Conservation (phyloP, 2,329 filamentous ascomycete species). For the Colletotrichum truncatum region DNA sequence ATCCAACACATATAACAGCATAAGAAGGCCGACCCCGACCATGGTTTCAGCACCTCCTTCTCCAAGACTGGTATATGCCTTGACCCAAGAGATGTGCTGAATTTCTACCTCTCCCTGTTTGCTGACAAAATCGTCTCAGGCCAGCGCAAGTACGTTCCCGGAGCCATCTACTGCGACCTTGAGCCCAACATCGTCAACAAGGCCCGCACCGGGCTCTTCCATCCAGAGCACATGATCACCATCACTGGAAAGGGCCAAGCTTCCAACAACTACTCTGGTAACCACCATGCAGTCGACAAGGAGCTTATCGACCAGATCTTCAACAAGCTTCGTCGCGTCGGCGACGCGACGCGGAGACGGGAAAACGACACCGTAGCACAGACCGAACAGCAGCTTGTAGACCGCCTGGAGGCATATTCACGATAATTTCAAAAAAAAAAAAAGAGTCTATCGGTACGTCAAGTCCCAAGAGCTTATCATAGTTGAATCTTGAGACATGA, state of each 20-base stretch:
- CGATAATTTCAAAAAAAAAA: too few species aligned
- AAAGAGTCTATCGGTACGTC: too few species aligned
- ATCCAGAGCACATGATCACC: constrained; percentile 99
- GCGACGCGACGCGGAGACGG: too few species aligned
- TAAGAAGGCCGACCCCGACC: constrained; percentile 90
- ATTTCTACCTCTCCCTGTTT: neutral
- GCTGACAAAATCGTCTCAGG: constrained; percentile 60
- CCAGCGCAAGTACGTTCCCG: constrained; percentile 98
- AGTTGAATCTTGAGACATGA: too few species aligned
- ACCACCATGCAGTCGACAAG: constrained; percentile 99
- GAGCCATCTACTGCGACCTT: constrained; percentile 99
- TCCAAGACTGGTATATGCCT: constrained; percentile 94
- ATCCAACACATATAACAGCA: too few species aligned
- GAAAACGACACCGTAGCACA: too few species aligned
- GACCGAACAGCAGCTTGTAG: too few species aligned
- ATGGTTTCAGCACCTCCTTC: constrained; percentile 99
- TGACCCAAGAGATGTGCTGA: neutral
- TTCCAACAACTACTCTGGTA: constrained; percentile 99
- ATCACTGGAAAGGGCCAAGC: constrained; percentile 99
- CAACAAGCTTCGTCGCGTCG: constrained; percentile 96
- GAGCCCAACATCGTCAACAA: constrained; percentile 99
- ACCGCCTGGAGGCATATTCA: too few species aligned
- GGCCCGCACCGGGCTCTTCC: constrained; percentile 98
- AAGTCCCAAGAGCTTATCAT: too few species aligned
- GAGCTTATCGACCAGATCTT: constrained; percentile 98